Base-by-base conservation (phyloP, 1,139 yeast species). In the Blastobotrys malaysiensis region DNA sequence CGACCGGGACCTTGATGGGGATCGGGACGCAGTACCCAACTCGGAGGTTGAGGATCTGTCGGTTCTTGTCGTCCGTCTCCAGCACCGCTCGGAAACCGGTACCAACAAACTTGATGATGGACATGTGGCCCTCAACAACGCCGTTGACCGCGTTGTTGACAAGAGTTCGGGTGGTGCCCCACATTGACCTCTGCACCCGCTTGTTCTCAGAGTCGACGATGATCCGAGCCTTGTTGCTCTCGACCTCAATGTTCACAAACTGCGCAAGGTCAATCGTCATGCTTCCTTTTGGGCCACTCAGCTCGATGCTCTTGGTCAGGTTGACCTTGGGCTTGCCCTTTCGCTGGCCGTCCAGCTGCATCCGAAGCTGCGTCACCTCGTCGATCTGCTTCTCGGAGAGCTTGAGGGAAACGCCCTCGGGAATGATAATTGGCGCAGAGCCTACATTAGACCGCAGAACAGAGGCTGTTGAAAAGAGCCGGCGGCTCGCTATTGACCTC, bases 11-110 rank as follows among this genome's bases (percentile, higher is more conserved):
- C 18, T 61, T 60, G 44, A 83, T 73, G 7, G 83, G 80, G 65
- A 83, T 83, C 55, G 86, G 79, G 59, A 83, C 82, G 51, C 96
- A 90, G 59, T 87, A 88, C 36, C 98, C 98, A 26, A 89, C 86
- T 67, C 91, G 88, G 69, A 90, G 78, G 52, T 82, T 79, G 14
- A 90, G 84, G 65, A 79, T 77, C 57, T 81, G 78, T 52, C 77
- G 77, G 27, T 53, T 52, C 54, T 75, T 77, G 26, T 77, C 73
- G 48, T 75, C 73, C 49, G 76, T 79, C 60, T 85, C 86, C 51
- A 88, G 72, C 44, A 80, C 75, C 2, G 96, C 97, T 72, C 98
- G 84, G 78, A 88, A 95, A 68, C 99, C 99, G 14, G 98, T 93
- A 62, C 99, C 99, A 22, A 90, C 96, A 63, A 95, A 86, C 71